Conservation (phyloP, 768 basidiomycete genomes). For the Pleurotus sapidus region DNA sequence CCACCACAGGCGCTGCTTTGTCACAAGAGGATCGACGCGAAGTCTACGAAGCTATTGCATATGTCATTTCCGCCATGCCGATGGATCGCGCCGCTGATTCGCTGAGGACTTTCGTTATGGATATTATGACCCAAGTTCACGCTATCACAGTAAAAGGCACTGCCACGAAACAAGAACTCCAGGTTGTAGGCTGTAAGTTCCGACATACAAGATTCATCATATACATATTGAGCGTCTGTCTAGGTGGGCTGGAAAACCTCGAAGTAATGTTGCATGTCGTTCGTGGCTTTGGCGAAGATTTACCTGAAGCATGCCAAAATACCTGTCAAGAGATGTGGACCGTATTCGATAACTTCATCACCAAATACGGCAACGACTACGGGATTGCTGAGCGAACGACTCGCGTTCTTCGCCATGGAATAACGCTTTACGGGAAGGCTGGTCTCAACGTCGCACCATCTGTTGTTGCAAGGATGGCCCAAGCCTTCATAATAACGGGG, state of each 20-base stretch:
- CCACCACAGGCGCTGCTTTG: slow-evolving; percentile 74
- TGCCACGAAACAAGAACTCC: slow-evolving; percentile 69
- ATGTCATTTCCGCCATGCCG: slow-evolving; percentile 93
- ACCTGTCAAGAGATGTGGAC: slow-evolving; percentile 81
- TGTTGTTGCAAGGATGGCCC: slow-evolving; percentile 71
- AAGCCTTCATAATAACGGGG: slow-evolving; percentile 76
- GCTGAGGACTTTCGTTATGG: slow-evolving; percentile 81
- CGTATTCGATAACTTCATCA: slow-evolving; percentile 77
- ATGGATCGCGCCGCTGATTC: slow-evolving; percentile 85
- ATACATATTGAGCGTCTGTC: neutral
- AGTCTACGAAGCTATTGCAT: slow-evolving; percentile 94
- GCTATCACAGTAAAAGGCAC: slow-evolving; percentile 50
- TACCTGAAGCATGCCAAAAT: slow-evolving; percentile 76
- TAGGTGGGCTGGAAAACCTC: slow-evolving; percentile 88
- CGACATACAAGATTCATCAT: neutral
- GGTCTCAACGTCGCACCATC: slow-evolving; percentile 67
- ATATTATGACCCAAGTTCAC: slow-evolving; percentile 80
- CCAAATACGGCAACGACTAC: slow-evolving; percentile 73
- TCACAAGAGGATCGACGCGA: slow-evolving; percentile 85
- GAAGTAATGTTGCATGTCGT: slow-evolving; percentile 90
- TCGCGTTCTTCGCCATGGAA: slow-evolving; percentile 78
- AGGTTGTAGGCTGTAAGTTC: slow-evolving; percentile 62
- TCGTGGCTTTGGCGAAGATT: slow-evolving; percentile 74
- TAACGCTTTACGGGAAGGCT: slow-evolving; percentile 74
- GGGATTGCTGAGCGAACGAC: slow-evolving; percentile 81